Conservation (phyloP, 2,329 filamentous ascomycete species). For the Paramyrothecium sp. region DNA sequence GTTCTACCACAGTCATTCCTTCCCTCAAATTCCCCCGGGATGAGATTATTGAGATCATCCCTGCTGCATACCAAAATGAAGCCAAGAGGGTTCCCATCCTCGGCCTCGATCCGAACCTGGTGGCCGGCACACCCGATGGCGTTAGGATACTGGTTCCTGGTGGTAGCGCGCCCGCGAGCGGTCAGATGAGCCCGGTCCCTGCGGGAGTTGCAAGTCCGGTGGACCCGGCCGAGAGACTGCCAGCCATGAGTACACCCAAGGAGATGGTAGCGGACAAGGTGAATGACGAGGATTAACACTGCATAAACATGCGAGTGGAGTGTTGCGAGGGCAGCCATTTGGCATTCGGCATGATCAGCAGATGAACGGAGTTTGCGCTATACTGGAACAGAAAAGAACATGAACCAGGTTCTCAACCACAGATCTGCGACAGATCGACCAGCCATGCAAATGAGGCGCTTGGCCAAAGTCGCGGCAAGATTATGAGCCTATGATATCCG, state of each 20-base stretch:
- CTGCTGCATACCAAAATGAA: constrained; percentile 95
- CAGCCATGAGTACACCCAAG: constrained; percentile 39
- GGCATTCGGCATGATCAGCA: neutral
- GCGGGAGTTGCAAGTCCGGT: constrained; percentile 18
- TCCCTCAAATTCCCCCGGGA: constrained; percentile 90
- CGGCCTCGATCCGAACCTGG: constrained; percentile 60
- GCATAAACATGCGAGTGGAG: neutral
- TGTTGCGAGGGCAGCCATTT: neutral
- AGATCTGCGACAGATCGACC: neutral
- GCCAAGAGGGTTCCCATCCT: constrained; percentile 88
- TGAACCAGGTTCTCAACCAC: neutral
- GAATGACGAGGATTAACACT: constrained; percentile 47
- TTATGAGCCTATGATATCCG: neutral
- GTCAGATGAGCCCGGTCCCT: constrained; percentile 16
- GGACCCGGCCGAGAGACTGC: constrained; percentile 4
- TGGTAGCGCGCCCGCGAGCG: constrained; percentile 25
- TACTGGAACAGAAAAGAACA: neutral
- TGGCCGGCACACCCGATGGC: constrained; percentile 78
- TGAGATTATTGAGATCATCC: constrained; percentile 98
- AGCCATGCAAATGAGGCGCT: neutral
- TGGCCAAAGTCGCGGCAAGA: neutral
- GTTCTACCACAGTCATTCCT: constrained; percentile 91
- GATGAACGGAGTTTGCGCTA: neutral
- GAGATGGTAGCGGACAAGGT: constrained; percentile 52
- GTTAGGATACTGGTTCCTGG: constrained; percentile 72